These are phyloP conservation scores for Cercophora samala DNA, from an alignment of 495 filamentous ascomycete species.

Conservation along the genomic window DNA sequence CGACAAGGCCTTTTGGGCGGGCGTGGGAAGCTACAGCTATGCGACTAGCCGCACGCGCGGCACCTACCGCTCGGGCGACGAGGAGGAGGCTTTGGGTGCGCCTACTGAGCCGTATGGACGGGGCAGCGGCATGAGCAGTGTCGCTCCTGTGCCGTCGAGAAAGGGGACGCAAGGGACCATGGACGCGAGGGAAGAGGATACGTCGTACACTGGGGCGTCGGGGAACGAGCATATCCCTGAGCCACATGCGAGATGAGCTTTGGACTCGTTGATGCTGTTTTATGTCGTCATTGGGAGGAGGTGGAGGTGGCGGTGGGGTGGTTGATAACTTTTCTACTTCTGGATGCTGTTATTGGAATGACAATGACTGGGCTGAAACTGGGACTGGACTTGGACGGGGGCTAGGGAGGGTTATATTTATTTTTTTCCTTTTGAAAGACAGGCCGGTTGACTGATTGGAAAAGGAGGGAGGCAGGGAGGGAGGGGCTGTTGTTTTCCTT, in stretches of 20 bases:
- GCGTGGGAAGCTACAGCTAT: constrained; percentile 55
- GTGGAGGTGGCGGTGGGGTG: too few species aligned
- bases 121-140: constrained; percentile 20
- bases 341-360: not conserved
- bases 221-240: not conserved
- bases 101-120: constrained; percentile 14
- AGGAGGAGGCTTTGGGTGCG: constrained; percentile 31
- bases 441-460: not conserved
- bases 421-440: not conserved
- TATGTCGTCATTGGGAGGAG: not conserved
- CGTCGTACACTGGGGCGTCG: constrained; percentile 14
- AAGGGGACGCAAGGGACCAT: constrained; percentile 15
- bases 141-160: constrained; percentile 8
- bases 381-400: not conserved
- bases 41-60: constrained; percentile 40
- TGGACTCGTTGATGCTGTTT: not conserved
- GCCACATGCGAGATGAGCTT: not conserved
- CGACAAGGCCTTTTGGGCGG: constrained; percentile 58
- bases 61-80: constrained; percentile 34
- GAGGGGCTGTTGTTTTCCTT: not conserved
- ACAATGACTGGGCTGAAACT: not conserved
- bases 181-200: constrained; percentile 18
- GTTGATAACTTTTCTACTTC: too few species aligned
- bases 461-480: not conserved
- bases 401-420: too few species aligned